These are phyloP conservation scores for Tetrastigma voinierianum DNA, from an alignment of 164 flowering plant species.

Conservation along the genomic window DNA sequence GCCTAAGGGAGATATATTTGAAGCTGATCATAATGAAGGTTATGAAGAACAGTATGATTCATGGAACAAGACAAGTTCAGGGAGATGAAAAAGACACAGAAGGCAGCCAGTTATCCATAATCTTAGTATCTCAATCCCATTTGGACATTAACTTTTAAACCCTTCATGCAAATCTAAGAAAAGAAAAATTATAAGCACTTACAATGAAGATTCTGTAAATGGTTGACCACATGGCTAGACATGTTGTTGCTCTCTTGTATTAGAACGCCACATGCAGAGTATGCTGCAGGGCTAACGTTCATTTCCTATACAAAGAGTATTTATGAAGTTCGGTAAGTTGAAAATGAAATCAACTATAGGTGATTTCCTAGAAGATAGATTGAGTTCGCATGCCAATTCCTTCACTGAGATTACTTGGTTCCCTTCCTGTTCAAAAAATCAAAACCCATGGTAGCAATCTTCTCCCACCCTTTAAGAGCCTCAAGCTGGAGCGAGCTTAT, in stretches of 20 bases:
- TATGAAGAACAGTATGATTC: conserved; percentile 4
- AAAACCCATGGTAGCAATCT: conserved; percentile 65
- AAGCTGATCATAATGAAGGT: conserved; percentile 1
- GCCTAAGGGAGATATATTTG: neutral
- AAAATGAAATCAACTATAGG: neutral
- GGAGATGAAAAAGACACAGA: conserved; percentile 21
- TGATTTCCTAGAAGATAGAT: neutral
- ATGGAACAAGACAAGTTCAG: conserved; percentile 18
- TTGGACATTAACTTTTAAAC: too few relatives aligned
- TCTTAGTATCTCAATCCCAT: neutral
- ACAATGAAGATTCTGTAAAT: conserved; percentile 3
- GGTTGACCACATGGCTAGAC: neutral
- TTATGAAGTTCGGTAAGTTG: conserved; percentile 1
- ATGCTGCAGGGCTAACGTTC: conserved; percentile 65
- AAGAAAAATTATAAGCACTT: conserved; percentile 6
- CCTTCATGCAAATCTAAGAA: neutral
- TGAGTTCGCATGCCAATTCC: conserved; percentile 74
- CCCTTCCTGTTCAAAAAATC: conserved; percentile 83
- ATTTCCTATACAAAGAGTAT: conserved; percentile 63
- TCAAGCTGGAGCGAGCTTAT: conserved; percentile 86
- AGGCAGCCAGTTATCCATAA: conserved; percentile 12
- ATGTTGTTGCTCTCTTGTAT: conserved; percentile 54
- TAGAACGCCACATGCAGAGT: conserved; percentile 55
- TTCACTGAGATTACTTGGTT: conserved; percentile 67
- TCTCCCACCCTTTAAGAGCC: conserved; percentile 86